phyloP scores from a whole-genome alignment of 768 basidiomycete genomes.

The Crassisporium funariophilum region DNA sequence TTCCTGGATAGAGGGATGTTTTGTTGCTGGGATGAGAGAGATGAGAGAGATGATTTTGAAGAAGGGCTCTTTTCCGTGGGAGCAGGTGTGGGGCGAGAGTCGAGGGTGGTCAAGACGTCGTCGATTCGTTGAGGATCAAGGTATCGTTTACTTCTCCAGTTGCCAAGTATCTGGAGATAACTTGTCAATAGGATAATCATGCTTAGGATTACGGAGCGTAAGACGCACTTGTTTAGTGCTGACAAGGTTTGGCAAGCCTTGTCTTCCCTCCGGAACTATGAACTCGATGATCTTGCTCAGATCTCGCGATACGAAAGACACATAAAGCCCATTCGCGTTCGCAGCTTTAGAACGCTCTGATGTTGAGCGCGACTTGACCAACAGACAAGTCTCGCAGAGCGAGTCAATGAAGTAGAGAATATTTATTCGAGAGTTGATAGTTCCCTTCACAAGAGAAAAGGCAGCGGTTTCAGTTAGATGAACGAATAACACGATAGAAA shows the following conservation, averaged over 20 bases:
- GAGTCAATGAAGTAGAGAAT: slow-evolving; percentile 90
- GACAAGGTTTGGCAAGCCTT: slow-evolving; percentile 84
- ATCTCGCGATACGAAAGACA: slow-evolving; percentile 79
- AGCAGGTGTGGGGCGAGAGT: slow-evolving; percentile 38
- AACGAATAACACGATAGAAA: neutral
- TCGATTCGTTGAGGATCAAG: slow-evolving; percentile 81
- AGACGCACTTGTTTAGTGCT: slow-evolving; percentile 80
- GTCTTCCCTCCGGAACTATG: slow-evolving; percentile 88
- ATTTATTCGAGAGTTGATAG: slow-evolving; percentile 91
- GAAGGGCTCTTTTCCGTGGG: slow-evolving; percentile 13
- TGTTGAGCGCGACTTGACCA: slow-evolving; percentile 61
- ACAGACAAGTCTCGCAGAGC: slow-evolving; percentile 76
- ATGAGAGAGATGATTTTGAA: slow-evolving; percentile 15
- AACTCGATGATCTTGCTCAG: slow-evolving; percentile 74
- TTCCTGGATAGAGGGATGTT: slow-evolving; percentile 49
- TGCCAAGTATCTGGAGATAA: slow-evolving; percentile 78
- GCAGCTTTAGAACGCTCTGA: slow-evolving; percentile 38
- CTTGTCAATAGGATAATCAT: neutral
- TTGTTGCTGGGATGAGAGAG: slow-evolving; percentile 24
- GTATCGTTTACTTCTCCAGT: slow-evolving; percentile 84
- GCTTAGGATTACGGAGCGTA: neutral
- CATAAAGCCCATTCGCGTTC: slow-evolving; percentile 57
- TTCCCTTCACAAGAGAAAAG: slow-evolving; percentile 56
- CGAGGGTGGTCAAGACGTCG: slow-evolving; percentile 59
- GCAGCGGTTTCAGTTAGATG: neutral